phyloP scores from a whole-genome alignment of 108 stramenopile species.

The Pseudonitzschia multiseries region DNA sequence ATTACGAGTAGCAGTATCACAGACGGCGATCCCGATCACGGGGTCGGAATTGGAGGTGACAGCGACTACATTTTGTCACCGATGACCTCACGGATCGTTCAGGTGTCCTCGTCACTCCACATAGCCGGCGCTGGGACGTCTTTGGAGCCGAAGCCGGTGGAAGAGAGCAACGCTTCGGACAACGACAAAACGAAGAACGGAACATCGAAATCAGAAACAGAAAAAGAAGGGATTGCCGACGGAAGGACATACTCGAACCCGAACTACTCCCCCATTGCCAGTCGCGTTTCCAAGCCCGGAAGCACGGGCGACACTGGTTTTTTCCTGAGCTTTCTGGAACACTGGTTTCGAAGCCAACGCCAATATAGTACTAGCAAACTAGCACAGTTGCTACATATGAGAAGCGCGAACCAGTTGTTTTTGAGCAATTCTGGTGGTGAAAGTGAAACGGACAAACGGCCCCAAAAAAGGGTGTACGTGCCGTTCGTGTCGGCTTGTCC shows the following conservation, averaged over 20 bases:
- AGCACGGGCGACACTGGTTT: conserved; percentile 8
- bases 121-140: conserved; percentile 40
- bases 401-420: conserved; percentile 18
- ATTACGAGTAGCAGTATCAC: no score
- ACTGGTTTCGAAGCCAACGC: conserved; percentile 22
- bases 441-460: not conserved
- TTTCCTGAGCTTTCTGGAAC: not conserved
- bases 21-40: not conserved
- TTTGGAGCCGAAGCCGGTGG: conserved; percentile 4
- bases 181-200: not conserved
- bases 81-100: conserved; percentile 39
- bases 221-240: not conserved
- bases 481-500: conserved; percentile 52
- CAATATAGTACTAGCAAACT: conserved; percentile 59
- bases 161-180: not conserved
- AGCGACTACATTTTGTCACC: conserved; percentile 15
- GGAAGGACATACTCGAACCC: not conserved
- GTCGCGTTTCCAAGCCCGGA: conserved; percentile 7
- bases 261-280: conserved; percentile 33
- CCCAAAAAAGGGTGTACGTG: not conserved
- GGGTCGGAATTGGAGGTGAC: not conserved
- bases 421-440: not conserved
- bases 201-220: no score
- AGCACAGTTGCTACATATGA: conserved; percentile 55
- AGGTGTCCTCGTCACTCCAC: conserved; percentile 46